phyloP scores from a whole-genome alignment of 2,329 filamentous ascomycete genomes.

The Verticillium nubilum region DNA sequence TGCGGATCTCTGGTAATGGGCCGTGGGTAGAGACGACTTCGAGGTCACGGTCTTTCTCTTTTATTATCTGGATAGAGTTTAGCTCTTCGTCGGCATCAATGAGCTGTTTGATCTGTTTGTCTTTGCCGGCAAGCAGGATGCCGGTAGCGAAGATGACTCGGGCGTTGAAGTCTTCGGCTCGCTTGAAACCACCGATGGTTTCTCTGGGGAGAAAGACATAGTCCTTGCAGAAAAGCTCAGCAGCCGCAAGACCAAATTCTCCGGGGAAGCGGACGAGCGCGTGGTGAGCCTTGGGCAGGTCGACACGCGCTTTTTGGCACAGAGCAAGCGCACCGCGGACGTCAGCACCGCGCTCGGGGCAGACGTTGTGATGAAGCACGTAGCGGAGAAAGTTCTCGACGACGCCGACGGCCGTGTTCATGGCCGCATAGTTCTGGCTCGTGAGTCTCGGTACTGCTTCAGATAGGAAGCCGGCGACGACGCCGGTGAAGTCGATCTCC shows the following conservation, averaged over 20 bases:
- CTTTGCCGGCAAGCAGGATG: constrained; percentile 29
- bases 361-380: constrained; percentile 76
- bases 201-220: constrained; percentile 9
- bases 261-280: constrained; percentile 60
- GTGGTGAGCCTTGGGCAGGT: constrained; percentile 56
- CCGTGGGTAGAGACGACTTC: constrained; percentile 51
- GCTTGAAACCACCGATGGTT: constrained; percentile 17
- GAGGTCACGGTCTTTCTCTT: constrained; percentile 49
- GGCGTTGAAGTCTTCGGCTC: constrained; percentile 35
- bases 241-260: constrained; percentile 72
- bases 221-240: constrained; percentile 54
- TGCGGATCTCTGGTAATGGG: constrained; percentile 32
- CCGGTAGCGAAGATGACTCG: constrained; percentile 37
- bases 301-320: constrained; percentile 60
- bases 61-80: constrained; percentile 31
- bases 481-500: constrained; percentile 73
- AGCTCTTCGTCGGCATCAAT: constrained; percentile 9
- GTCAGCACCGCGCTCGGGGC: constrained; percentile 69
- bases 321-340: constrained; percentile 60
- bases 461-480: constrained; percentile 75
- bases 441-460: constrained; percentile 40
- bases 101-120: not conserved
- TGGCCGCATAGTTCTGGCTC: constrained; percentile 45
- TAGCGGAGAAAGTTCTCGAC: constrained; percentile 88
- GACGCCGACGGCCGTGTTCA: constrained; percentile 59